Conservation (phyloP, 2,329 filamentous ascomycete species). For the Fusarium anguioides region DNA sequence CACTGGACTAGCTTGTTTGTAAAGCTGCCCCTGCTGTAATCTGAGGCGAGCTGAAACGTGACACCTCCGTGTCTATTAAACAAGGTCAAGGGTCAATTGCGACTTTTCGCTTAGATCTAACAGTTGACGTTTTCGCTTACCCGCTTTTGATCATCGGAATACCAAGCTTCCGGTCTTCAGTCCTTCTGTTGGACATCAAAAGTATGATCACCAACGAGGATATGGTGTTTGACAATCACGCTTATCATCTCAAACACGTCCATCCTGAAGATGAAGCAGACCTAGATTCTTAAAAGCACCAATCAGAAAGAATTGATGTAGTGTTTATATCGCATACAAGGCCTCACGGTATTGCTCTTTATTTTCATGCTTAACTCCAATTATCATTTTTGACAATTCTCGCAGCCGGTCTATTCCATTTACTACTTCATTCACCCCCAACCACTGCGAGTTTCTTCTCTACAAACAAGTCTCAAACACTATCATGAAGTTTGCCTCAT, state of each 20-base stretch:
- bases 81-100: background rate
- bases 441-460: background rate
- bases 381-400: background rate
- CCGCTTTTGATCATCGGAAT: background rate
- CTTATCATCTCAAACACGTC: background rate
- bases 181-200: background rate
- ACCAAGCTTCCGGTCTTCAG: background rate
- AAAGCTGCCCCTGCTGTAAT: background rate
- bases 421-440: background rate
- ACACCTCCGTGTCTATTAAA: constrained; percentile 27
- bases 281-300: background rate
- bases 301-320: accelerated
- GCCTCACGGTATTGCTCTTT: too few species aligned
- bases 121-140: background rate
- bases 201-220: background rate
- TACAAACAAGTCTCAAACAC: background rate
- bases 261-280: background rate
- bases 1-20: too few species aligned
- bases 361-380: background rate
- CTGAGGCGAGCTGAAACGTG: constrained; percentile 14
- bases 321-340: background rate
- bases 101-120: too few species aligned
- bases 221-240: background rate
- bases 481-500: constrained; percentile 52
- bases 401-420: background rate